These are phyloP conservation scores for Yamadazyma mexicana DNA, from an alignment of 1,139 yeast genomes.

Conservation along the genomic window DNA sequence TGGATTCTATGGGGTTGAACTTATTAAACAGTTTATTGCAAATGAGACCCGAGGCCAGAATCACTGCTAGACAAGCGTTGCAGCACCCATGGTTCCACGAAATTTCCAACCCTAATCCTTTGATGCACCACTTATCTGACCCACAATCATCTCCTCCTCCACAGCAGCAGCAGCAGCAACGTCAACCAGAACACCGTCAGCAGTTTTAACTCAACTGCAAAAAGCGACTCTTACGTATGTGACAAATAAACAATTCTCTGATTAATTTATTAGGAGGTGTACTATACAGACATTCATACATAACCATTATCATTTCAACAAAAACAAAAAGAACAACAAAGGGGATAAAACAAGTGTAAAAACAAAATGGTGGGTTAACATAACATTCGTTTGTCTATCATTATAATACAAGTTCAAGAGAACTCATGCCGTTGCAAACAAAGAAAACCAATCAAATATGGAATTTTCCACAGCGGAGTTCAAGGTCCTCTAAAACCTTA, in stretches of 20 bases:
- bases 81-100: conserved; percentile 97
- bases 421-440: background rate
- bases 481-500: too few species aligned
- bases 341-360: background rate
- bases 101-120: conserved; percentile 47
- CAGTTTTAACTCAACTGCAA: background rate
- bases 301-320: conserved; percentile 11
- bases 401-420: conserved; percentile 3
- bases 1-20: conserved; percentile 81
- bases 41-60: conserved; percentile 88
- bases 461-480: too few species aligned
- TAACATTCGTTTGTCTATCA: conserved; percentile 2
- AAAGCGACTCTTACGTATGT: too few species aligned
- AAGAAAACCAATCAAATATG: background rate
- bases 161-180: conserved; percentile 18
- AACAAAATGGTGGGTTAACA: background rate
- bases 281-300: conserved; percentile 16
- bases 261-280: conserved; percentile 14
- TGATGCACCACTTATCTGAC: conserved; percentile 35
- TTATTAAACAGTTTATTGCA: conserved; percentile 76
- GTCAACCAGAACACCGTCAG: conserved; percentile 9
- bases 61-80: conserved; percentile 88
- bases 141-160: conserved; percentile 40
- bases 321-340: background rate
- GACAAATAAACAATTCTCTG: background rate